Base-by-base conservation (phyloP, 495 filamentous ascomycete genomes). In the Gamarada debralockiae region DNA sequence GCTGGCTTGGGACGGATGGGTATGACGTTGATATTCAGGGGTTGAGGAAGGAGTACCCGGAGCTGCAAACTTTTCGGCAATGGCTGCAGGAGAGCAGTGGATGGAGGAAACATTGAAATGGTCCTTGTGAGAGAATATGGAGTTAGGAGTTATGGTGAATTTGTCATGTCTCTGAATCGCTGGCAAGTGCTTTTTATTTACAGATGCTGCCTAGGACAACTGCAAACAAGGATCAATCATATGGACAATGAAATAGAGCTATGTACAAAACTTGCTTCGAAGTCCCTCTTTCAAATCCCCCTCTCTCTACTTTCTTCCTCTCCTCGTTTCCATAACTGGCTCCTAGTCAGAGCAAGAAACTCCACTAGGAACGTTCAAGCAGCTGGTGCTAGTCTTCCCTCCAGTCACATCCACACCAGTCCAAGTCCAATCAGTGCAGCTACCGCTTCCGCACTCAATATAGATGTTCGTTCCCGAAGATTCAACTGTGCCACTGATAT, bases 371-470 rank as follows among this genome's bases (percentile, higher is more conserved):
- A 71, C 60, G 55, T 71, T 70, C 63, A 64, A 31, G 51, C 76
- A 79, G 17, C 64, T 58, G 15, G 52, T 52, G 55, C 66, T 70
- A 15, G 50, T 66, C 48, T 72, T 65, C 25, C 78, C 78, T 33
- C 78, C 78, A 25, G 67, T 70, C 18, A 82, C 50, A 5, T 56
- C 44, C 25, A 78, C 65, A 31, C 62, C 70, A 25, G 60, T 55
- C 75, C 75, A 81, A 23, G 64, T 70, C 77, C 76, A 82, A 53
- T 72, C 55, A 0, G 63, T 60, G 59, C 73, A 76, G 59, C 65
- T 67, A 3, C 68, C 68, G 24, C 47, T 39, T 42, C 73, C 77
- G 45, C 79, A 82, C 31, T 78, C 68, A 48, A 85, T 75, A 55
- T 79, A 82, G 41, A 78, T 62, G 13, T 70, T 61, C 0, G 64